Conservation (phyloP, 116 monocot genomes). For the Papilionanthe hybrid region DNA sequence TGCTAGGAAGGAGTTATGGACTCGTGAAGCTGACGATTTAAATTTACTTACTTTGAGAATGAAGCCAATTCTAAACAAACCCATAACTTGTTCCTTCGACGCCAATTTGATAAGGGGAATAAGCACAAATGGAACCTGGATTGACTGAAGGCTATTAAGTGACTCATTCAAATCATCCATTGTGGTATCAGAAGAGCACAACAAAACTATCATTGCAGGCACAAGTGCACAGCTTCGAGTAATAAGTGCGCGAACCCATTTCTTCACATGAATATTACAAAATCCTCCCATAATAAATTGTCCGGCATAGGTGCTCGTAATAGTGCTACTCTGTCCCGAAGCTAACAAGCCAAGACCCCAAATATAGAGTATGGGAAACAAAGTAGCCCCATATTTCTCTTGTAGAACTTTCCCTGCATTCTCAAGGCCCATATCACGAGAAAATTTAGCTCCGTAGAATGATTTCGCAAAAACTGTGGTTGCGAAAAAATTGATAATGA, state of each 20-base stretch:
- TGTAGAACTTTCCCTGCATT: conserved; percentile 49
- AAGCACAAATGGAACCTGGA: conserved; percentile 50
- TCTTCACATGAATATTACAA: conserved; percentile 54
- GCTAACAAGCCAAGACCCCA: conserved; percentile 54
- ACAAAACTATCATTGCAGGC: conserved; percentile 31
- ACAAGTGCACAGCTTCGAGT: conserved; percentile 36
- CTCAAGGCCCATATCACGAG: conserved; percentile 41
- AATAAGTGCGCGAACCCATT: conserved; percentile 44
- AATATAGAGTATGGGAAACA: conserved; percentile 54
- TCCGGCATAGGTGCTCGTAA: conserved; percentile 55
- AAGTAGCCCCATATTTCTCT: conserved; percentile 34
- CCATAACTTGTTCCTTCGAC: conserved; percentile 51
- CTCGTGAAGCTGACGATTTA: not conserved
- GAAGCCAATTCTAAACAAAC: conserved; percentile 27
- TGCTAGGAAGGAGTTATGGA: too few species aligned
- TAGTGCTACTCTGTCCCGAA: conserved; percentile 59
- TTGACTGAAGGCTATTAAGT: conserved; percentile 54
- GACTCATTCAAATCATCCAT: conserved; percentile 47
- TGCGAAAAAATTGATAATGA: conserved; percentile 32
- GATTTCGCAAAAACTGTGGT: conserved; percentile 50
- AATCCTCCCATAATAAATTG: conserved; percentile 61
- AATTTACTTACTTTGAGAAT: conserved; percentile 8
- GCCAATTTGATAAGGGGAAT: conserved; percentile 49
- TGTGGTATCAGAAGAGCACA: conserved; percentile 21
- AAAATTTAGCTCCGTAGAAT: conserved; percentile 41